A percentile compares a stretch with the other conserved stretches of the same genome.
These are phyloP conservation scores for Calocybe gangraenosa DNA, from an alignment of 768 basidiomycete species.

Conservation along the genomic window DNA sequence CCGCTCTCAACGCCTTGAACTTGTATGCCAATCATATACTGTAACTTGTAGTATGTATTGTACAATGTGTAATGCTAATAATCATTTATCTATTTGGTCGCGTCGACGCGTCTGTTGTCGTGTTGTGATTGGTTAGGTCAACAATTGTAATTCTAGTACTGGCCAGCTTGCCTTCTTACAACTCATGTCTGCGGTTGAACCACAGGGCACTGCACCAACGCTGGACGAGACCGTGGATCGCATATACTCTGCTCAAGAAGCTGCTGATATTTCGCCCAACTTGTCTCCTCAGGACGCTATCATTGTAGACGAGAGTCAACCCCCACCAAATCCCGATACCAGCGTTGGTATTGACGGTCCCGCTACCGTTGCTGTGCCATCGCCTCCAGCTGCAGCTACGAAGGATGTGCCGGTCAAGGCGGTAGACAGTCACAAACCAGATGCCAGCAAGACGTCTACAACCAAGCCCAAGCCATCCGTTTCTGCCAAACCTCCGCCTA, in stretches of 20 bases:
- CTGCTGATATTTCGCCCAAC: conserved; percentile 14
- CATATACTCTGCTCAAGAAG: conserved; percentile 15
- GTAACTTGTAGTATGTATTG: conserved; percentile 4
- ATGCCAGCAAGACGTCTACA: conserved; percentile 21
- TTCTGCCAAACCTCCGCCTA: conserved; percentile 36
- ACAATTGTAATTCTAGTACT: conserved; percentile 8
- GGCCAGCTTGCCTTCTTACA: conserved; percentile 7
- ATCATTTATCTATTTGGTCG: background rate
- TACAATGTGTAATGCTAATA: too few species aligned
- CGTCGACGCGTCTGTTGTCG: conserved; percentile 31
- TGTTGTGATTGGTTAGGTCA: conserved; percentile 22
- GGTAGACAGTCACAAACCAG: conserved; percentile 20
- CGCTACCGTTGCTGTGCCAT: conserved; percentile 7
- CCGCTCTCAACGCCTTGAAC: conserved; percentile 72
- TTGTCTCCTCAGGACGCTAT: conserved; percentile 26
- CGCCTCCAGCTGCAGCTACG: conserved; percentile 12
- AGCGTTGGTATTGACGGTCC: conserved; percentile 15
- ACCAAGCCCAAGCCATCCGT: conserved; percentile 31
- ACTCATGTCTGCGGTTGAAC: conserved; percentile 26
- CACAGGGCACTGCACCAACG: conserved; percentile 13
- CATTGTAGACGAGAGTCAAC: conserved; percentile 18
- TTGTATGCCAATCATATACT: conserved; percentile 42
- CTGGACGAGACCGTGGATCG: conserved; percentile 16
- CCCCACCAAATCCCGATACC: conserved; percentile 12
- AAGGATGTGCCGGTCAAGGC: conserved; percentile 15